A percentile compares a stretch with the other conserved stretches of the same genome.
Conservation (phyloP, 2,329 filamentous ascomycete genomes). For the Pyrenophora graminea region DNA sequence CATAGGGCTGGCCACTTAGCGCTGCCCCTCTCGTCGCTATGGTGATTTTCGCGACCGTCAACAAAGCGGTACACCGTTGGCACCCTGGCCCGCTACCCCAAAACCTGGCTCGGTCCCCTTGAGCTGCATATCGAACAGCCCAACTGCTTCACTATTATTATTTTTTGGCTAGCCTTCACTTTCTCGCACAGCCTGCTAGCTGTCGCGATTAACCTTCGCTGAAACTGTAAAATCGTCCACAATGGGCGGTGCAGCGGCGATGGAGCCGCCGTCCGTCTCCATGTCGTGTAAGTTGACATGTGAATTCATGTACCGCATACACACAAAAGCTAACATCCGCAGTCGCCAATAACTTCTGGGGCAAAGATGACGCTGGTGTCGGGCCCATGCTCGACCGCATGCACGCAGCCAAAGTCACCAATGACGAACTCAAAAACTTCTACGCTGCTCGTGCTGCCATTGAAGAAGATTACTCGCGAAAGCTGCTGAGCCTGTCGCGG, state of each 20-base stretch:
- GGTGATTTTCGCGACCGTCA: slow-evolving; percentile 25
- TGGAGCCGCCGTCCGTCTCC: slow-evolving; percentile 67
- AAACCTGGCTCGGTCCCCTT: slow-evolving; percentile 29
- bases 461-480: slow-evolving; percentile 94
- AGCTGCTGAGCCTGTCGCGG: slow-evolving; percentile 80
- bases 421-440: slow-evolving; percentile 87
- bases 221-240: slow-evolving; percentile 36
- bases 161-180: slow-evolving; percentile 23
- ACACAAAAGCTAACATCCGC: slow-evolving; percentile 36
- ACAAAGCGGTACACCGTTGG: slow-evolving; percentile 24
- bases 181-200: slow-evolving; percentile 12
- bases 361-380: slow-evolving; percentile 97
- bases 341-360: slow-evolving; percentile 99
- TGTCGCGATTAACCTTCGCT: slow-evolving; percentile 23
- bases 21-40: slow-evolving; percentile 30
- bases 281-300: slow-evolving; percentile 63
- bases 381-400: slow-evolving; percentile 89
- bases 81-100: slow-evolving; percentile 29
- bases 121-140: slow-evolving; percentile 22
- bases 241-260: slow-evolving; percentile 63
- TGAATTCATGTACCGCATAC: not conserved
- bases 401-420: slow-evolving; percentile 87
- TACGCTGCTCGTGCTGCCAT: slow-evolving; percentile 89
- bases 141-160: slow-evolving; percentile 23
- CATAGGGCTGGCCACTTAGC: slow-evolving; percentile 13